phyloP scores from a whole-genome alignment of 2,329 filamentous ascomycete species.

The Fusarium mexicanum region DNA sequence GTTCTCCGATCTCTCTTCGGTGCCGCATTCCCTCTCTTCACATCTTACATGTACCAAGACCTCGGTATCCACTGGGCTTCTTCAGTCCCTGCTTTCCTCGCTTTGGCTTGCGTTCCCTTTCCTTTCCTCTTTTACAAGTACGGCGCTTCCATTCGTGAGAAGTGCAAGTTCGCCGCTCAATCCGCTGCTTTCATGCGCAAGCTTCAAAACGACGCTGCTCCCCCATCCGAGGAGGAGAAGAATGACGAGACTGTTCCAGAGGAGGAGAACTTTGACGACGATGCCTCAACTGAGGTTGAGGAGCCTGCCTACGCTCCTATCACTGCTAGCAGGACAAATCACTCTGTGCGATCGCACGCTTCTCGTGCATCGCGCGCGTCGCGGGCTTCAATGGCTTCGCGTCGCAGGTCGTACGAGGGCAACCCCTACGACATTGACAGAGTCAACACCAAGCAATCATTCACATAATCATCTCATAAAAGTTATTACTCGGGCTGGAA shows the following conservation, averaged over 20 bases:
- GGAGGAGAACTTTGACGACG: slow-evolving; percentile 23
- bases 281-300: slow-evolving; percentile 29
- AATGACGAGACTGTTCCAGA: slow-evolving; percentile 9
- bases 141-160: slow-evolving; percentile 29
- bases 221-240: slow-evolving; percentile 10
- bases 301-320: slow-evolving; percentile 32
- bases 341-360: slow-evolving; percentile 18
- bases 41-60: slow-evolving; percentile 31
- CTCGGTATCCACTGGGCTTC: slow-evolving; percentile 36
- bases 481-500: slow-evolving; percentile 4
- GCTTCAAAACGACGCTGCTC: slow-evolving; percentile 15
- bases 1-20: slow-evolving; percentile 35
- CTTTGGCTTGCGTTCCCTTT: slow-evolving; percentile 33
- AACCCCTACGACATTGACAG: slow-evolving; percentile 35
- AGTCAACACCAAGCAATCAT: slow-evolving; percentile 33
- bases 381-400: slow-evolving; percentile 8
- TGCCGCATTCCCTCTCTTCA: slow-evolving; percentile 35
- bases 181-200: slow-evolving; percentile 36
- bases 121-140: slow-evolving; percentile 39
- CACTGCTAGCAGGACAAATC: slow-evolving; percentile 5
- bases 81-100: slow-evolving; percentile 28
- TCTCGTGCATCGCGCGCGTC: slow-evolving; percentile 22
- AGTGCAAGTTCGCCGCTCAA: slow-evolving; percentile 36
- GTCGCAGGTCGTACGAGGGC: slow-evolving; percentile 30
- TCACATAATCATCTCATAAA: slow-evolving; percentile 21